Evolutionary conservation across 192 early-diverging fungal species (phyloP).

Genomic region (Funneliformis geosporum): DNA sequence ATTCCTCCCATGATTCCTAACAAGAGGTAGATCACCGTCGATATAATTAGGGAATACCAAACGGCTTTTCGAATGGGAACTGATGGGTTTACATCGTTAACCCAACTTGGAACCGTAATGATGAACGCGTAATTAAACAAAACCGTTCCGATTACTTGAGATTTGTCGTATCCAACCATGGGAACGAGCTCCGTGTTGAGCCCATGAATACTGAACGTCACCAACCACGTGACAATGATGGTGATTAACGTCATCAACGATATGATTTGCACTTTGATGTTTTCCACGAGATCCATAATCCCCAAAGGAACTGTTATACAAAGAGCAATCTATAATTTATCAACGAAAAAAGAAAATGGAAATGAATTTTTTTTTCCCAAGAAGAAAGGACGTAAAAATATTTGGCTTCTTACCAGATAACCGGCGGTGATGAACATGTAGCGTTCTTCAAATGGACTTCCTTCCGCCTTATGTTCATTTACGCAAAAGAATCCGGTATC

Average conservation of each 20-base stretch:
- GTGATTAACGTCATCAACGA: constrained; percentile 56
- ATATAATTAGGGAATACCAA: constrained; percentile 50
- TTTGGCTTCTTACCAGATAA: constrained; percentile 41
- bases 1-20: constrained; percentile 54
- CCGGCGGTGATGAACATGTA: constrained; percentile 62
- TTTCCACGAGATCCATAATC: constrained; percentile 65
- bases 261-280: constrained; percentile 64
- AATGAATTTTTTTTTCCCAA: neutral
- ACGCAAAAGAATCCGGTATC: constrained; percentile 58
- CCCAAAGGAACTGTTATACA: constrained; percentile 60
- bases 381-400: neutral
- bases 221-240: constrained; percentile 59
- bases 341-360: neutral
- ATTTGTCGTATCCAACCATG: constrained; percentile 50
- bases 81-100: constrained; percentile 59
- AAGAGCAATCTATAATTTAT: constrained; percentile 20
- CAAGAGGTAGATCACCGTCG: constrained; percentile 58
- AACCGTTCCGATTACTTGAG: constrained; percentile 61
- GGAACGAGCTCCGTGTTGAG: constrained; percentile 51
- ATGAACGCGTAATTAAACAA: constrained; percentile 74
- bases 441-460: constrained; percentile 60
- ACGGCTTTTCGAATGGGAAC: constrained; percentile 64
- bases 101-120: constrained; percentile 67
- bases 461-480: constrained; percentile 36
- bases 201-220: constrained; percentile 57